Conservation (phyloP, 2,329 filamentous ascomycete species). For the Penicillium capsulatum region DNA sequence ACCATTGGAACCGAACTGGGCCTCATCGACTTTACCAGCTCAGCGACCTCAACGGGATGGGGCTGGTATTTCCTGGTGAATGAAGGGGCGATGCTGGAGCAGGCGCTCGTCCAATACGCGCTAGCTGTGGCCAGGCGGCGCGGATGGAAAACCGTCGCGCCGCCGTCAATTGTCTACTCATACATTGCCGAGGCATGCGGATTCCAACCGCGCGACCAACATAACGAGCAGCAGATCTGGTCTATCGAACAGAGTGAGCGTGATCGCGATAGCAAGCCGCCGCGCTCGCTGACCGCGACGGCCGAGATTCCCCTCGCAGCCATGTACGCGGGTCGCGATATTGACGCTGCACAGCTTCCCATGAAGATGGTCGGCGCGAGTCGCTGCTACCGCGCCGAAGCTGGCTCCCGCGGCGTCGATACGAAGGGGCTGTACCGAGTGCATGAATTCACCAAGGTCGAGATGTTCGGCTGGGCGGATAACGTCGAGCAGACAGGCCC, state of each 20-base stretch:
- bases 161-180: constrained; percentile 85
- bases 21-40: constrained; percentile 82
- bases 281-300: constrained; percentile 75
- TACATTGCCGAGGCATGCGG: constrained; percentile 89
- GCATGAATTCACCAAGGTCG: constrained; percentile 97
- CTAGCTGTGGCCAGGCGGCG: constrained; percentile 65
- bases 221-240: constrained; percentile 92
- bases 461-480: constrained; percentile 88
- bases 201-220: constrained; percentile 86
- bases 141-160: constrained; percentile 76
- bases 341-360: constrained; percentile 65
- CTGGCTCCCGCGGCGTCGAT: constrained; percentile 80
- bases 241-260: constrained; percentile 62
- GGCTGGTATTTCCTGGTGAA: constrained; percentile 97
- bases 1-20: constrained; percentile 81
- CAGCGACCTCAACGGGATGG: constrained; percentile 82
- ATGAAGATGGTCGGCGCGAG: constrained; percentile 77
- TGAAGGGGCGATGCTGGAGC: constrained; percentile 88
- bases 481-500: constrained; percentile 44
- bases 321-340: constrained; percentile 71
- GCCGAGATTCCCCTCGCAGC: constrained; percentile 92
- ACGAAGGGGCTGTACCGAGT: constrained; percentile 95
- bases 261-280: constrained; percentile 60
- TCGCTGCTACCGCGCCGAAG: constrained; percentile 93
- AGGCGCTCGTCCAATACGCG: constrained; percentile 84